phyloP scores from a whole-genome alignment of 2,329 filamentous ascomycete genomes.

The Penicillium fuscoglaucum region DNA sequence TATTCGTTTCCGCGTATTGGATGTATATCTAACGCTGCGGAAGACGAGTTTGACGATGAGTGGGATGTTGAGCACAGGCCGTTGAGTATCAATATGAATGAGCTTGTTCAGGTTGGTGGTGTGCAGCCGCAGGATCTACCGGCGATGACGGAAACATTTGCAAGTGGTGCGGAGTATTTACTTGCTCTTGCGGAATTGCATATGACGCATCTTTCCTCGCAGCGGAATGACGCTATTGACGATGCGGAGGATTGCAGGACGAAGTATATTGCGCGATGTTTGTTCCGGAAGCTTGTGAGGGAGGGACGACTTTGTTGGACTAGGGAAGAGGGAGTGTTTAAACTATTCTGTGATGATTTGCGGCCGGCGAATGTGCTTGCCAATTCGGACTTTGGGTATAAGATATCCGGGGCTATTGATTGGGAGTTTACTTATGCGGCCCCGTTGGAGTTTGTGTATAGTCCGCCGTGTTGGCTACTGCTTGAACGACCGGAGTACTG shows the following conservation, averaged over 20 bases:
- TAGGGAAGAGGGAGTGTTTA: slow-evolving; percentile 21
- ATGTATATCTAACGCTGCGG: too few species aligned
- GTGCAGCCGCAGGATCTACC: too few species aligned
- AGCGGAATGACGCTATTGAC: slow-evolving; percentile 29
- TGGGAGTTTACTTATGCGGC: neutral
- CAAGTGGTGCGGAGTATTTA: too few species aligned
- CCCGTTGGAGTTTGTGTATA: slow-evolving; percentile 21
- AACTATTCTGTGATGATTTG: slow-evolving; percentile 24
- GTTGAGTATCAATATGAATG: too few species aligned
- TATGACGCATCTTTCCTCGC: too few species aligned
- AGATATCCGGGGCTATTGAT: neutral
- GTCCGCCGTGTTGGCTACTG: slow-evolving; percentile 27
- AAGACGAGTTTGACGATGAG: too few species aligned
- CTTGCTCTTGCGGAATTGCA: too few species aligned
- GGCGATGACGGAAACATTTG: too few species aligned
- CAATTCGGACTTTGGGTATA: neutral
- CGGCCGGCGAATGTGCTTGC: slow-evolving; percentile 19
- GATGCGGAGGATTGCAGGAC: slow-evolving; percentile 23
- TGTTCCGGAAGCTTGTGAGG: slow-evolving; percentile 20
- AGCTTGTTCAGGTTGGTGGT: too few species aligned
- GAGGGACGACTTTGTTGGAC: slow-evolving; percentile 18
- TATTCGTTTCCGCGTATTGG: too few species aligned
- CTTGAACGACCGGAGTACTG: slow-evolving; percentile 27
- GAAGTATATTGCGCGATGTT: slow-evolving; percentile 23
- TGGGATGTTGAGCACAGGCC: too few species aligned